These are phyloP conservation scores for Aspergillus baeticus DNA, from an alignment of 495 filamentous ascomycete genomes.

Conservation along the genomic window DNA sequence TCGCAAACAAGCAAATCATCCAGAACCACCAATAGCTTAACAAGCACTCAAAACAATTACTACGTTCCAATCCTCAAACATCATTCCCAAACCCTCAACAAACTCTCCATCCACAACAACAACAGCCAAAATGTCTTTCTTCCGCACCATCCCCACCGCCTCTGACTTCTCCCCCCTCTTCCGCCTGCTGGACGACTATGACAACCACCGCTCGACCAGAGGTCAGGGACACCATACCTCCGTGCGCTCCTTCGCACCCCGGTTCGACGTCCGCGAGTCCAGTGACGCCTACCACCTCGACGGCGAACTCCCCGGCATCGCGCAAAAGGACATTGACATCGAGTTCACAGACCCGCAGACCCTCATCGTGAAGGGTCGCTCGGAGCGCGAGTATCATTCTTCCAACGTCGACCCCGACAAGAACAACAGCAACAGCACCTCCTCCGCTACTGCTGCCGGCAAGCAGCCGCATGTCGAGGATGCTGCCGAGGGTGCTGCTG, in stretches of 20 bases:
- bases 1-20: slow-evolving; percentile 6
- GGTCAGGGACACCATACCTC: slow-evolving; percentile 10
- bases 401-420: slow-evolving; percentile 45
- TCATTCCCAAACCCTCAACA: background rate
- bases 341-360: slow-evolving; percentile 84
- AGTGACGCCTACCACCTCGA: slow-evolving; percentile 75
- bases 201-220: slow-evolving; percentile 35
- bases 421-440: too few species aligned
- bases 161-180: slow-evolving; percentile 45
- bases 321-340: slow-evolving; percentile 75
- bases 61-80: background rate
- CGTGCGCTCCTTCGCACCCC: slow-evolving; percentile 60
- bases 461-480: background rate
- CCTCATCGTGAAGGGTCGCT: slow-evolving; percentile 69
- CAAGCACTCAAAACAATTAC: background rate
- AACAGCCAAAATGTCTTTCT: slow-evolving; percentile 39
- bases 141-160: slow-evolving; percentile 29
- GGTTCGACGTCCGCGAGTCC: slow-evolving; percentile 80
- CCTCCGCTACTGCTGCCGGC: slow-evolving; percentile 44
- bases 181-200: slow-evolving; percentile 47
- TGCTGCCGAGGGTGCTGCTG: slow-evolving; percentile 20
- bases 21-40: background rate
- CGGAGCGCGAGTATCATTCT: slow-evolving; percentile 43
- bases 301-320: slow-evolving; percentile 84
- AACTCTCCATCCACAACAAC: slow-evolving; percentile 8